Evolutionary conservation across 2,329 filamentous ascomycete genomes (phyloP), one percentile per base, ranked within the genome.

Genomic region (Hypoxylon sp.): DNA sequence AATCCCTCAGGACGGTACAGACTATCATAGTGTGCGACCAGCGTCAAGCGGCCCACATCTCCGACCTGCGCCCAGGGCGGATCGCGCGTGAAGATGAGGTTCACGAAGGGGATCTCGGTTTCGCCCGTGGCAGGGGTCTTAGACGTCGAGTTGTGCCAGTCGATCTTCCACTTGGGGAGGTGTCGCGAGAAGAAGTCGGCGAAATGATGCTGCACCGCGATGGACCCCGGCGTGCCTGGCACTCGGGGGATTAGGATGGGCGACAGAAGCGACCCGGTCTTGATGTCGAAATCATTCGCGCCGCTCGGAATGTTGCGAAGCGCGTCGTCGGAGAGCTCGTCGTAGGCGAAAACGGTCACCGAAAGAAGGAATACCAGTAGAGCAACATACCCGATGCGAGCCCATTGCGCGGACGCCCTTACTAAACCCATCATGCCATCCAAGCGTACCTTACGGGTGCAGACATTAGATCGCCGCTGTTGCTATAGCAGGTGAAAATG

Each of bases 11-110:
- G 94, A 24, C 82, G 82, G 60, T 91, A 84, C 78, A 97, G 91
- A 75, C 89, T 94, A 73, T 99, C 95, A 76, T 97, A 98, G 76
- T 99, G 95, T 41, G 95, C 95, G 6, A 94, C 95, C 56, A 99
- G 84, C 13, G 93, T 94, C 73, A 98, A 80, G 50, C 93, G 83
- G 43, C 90, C 89, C 2, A 95, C 89, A 69, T 97, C 89, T 0
- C 94, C 94, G 0, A 80, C 77, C 5, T 83, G 79, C 0, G 89
- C 82, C 87, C 92, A 95, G 1, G 95, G 95, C 52, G 95, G 95
- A 77, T 98, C 94, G 56, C 94, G 87, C 34, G 88, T 90, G 59
- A 94, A 89, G 63, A 98, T 91, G 59, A 98, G 82, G 75, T 97
- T 99, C 56, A 87, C 82, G 76, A 99, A 98, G 0, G 93, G 92